Conservation (phyloP, 345 rosid species). For the Garcia nutans region DNA sequence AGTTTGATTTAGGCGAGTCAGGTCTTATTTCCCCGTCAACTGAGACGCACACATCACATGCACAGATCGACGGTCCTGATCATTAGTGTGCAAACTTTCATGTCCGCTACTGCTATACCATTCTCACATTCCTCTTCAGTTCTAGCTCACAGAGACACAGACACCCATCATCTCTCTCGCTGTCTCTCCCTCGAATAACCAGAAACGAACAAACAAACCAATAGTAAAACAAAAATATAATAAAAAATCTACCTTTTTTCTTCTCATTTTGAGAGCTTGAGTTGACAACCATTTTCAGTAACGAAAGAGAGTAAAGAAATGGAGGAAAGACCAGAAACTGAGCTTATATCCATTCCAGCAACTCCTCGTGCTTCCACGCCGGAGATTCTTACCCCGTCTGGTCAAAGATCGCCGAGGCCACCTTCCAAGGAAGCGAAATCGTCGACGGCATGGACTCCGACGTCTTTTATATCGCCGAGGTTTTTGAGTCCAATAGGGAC, state of each 20-base stretch:
- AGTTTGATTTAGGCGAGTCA: background rate
- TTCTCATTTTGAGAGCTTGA: no score
- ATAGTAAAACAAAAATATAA: background rate
- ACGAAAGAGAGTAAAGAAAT: constrained; percentile 21
- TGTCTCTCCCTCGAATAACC: constrained; percentile 1
- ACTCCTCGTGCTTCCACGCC: constrained; percentile 94
- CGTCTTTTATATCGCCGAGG: constrained; percentile 93
- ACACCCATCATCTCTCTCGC: background rate
- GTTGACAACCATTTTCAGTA: background rate
- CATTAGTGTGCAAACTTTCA: constrained; percentile 31
- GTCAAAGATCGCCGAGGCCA: constrained; percentile 93
- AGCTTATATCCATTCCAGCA: constrained; percentile 93
- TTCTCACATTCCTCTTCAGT: constrained; percentile 19
- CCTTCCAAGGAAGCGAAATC: constrained; percentile 59
- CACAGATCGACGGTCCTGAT: constrained; percentile 37
- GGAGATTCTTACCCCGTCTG: constrained; percentile 89
- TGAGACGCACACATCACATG: constrained; percentile 20
- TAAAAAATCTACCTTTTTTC: background rate
- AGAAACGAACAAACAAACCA: background rate
- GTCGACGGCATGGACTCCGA: constrained; percentile 90
- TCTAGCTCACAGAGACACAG: background rate
- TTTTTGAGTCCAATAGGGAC: constrained; percentile 95
- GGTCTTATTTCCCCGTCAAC: background rate
- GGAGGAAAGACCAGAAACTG: constrained; percentile 99
- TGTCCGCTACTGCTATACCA: constrained; percentile 11